A percentile compares a stretch with the other conserved stretches of the same genome.
phyloP scores from a whole-genome alignment of 2,329 filamentous ascomycete genomes.

The Sphaerulina musiva region DNA sequence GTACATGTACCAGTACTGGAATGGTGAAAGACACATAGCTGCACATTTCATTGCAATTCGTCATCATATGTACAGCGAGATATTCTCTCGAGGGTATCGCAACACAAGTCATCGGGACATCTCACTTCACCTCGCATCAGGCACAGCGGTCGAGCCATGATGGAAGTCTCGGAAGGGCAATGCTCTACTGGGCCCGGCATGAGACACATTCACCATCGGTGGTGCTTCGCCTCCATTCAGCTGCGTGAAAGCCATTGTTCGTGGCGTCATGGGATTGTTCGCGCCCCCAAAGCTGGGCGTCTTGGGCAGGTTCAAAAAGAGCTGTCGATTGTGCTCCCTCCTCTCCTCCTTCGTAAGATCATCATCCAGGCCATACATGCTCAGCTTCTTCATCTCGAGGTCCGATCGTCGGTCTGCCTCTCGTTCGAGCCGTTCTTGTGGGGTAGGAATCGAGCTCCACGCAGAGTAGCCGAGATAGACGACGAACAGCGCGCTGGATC shows the following conservation, averaged over 20 bases:
- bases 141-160: constrained; percentile 10
- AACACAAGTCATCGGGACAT: neutral
- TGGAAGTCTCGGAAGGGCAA: constrained; percentile 30
- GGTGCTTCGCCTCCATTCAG: constrained; percentile 36
- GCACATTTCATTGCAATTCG: neutral
- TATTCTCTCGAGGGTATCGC: constrained; percentile 7
- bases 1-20: too few relatives aligned
- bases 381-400: constrained; percentile 49
- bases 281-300: constrained; percentile 36
- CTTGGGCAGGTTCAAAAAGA: constrained; percentile 35
- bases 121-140: constrained; percentile 19
- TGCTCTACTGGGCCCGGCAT: constrained; percentile 13
- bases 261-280: constrained; percentile 50
- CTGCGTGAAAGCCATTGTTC: constrained; percentile 62
- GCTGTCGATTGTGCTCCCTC: constrained; percentile 52
- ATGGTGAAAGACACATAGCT: neutral
- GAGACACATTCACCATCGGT: constrained; percentile 3
- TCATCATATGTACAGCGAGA: constrained; percentile 8
- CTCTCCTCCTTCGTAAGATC: constrained; percentile 42
- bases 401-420: constrained; percentile 24
- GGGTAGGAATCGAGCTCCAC: constrained; percentile 48
- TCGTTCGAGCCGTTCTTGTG: constrained; percentile 27
- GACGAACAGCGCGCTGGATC: constrained; percentile 52
- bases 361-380: constrained; percentile 40
- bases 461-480: constrained; percentile 54